Evolutionary conservation across 163 green algal species (phyloP).

Genomic region (Smithsoniella earleae): DNA sequence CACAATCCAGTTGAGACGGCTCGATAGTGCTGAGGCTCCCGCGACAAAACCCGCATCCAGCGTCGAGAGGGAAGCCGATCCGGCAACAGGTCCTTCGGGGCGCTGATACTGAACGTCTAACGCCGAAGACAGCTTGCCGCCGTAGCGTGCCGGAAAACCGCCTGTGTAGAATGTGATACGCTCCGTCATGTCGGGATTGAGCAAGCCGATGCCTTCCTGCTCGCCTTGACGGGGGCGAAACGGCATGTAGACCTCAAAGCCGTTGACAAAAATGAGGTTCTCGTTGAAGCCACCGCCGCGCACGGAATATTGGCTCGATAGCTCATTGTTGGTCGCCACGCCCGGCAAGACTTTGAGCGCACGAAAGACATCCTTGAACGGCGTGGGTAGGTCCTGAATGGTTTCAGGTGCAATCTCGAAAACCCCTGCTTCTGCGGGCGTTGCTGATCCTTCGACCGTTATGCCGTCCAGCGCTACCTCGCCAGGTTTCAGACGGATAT

Average conservation of each 20-base stretch:
- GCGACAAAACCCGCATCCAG: too few species aligned
- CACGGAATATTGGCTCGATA: neutral
- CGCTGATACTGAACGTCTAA: too few species aligned
- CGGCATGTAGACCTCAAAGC: neutral
- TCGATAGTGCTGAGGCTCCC: too few species aligned
- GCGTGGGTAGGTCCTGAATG: neutral
- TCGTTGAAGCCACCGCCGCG: neutral
- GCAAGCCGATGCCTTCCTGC: neutral
- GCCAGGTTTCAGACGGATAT: too few species aligned
- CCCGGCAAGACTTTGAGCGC: neutral
- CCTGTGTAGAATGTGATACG: neutral
- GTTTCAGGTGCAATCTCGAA: neutral
- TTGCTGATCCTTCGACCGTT: too few species aligned
- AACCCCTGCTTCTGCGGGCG: too few species aligned
- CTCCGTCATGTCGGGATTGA: neutral
- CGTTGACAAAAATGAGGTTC: conserved; percentile 1
- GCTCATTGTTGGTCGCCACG: neutral
- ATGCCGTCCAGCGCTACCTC: too few species aligned
- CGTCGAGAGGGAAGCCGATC: too few species aligned
- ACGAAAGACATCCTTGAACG: neutral
- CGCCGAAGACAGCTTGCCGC: too few species aligned
- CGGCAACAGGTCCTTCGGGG: too few species aligned
- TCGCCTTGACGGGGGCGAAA: neutral
- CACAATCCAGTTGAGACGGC: too few species aligned
- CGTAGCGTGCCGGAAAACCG: neutral